These are phyloP conservation scores for Calonectria pseudoturangicola DNA, from an alignment of 2,329 filamentous ascomycete species.

Conservation along the genomic window DNA sequence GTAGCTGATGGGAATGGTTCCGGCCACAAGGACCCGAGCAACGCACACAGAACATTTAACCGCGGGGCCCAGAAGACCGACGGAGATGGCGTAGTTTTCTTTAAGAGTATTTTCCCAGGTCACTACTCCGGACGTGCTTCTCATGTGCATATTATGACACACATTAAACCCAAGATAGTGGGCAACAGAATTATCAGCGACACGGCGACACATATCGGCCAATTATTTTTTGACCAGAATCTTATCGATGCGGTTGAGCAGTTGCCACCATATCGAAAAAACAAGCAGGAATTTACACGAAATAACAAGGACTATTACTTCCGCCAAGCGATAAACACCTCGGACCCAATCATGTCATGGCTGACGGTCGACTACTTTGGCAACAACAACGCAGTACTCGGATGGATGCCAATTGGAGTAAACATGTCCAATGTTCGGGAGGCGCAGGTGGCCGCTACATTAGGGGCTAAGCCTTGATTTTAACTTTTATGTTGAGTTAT, in stretches of 20 bases:
- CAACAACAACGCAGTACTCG: slow-evolving; percentile 20
- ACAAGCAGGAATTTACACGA: slow-evolving; percentile 63
- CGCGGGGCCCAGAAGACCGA: slow-evolving; percentile 60
- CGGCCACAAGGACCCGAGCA: slow-evolving; percentile 46
- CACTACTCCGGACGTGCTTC: slow-evolving; percentile 60
- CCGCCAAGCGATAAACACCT: neutral
- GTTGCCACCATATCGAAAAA: slow-evolving; percentile 64
- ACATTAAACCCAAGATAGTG: slow-evolving; percentile 55
- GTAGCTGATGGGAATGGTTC: slow-evolving; percentile 59
- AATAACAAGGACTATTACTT: slow-evolving; percentile 67
- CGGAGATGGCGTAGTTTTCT: slow-evolving; percentile 57
- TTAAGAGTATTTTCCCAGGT: slow-evolving; percentile 60
- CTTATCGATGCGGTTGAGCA: slow-evolving; percentile 69
- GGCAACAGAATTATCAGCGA: slow-evolving; percentile 68
- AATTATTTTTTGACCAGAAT: slow-evolving; percentile 75
- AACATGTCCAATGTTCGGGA: slow-evolving; percentile 34
- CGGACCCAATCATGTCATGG: slow-evolving; percentile 33
- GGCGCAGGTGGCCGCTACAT: slow-evolving; percentile 19
- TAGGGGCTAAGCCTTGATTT: neutral
- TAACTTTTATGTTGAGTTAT: neutral
- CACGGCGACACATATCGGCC: slow-evolving; percentile 72
- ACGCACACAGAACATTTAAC: slow-evolving; percentile 56
- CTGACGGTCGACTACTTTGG: slow-evolving; percentile 5
- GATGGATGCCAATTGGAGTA: slow-evolving; percentile 33
- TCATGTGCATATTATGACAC: slow-evolving; percentile 59